Conservation (phyloP, 192 early-diverging fungal species). For the Helicostylum pulchrum region DNA sequence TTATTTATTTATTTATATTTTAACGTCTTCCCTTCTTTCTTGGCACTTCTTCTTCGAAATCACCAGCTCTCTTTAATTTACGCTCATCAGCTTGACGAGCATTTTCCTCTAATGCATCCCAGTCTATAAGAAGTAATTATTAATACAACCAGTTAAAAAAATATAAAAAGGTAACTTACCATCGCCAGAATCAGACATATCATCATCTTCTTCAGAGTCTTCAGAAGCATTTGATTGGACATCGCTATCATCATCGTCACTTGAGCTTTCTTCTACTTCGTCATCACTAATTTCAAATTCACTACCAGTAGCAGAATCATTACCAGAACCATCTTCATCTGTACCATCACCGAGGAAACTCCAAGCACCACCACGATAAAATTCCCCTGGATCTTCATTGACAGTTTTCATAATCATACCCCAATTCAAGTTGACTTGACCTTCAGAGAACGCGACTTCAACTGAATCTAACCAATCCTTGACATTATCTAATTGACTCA, state of each 20-base stretch:
- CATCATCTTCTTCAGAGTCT: constrained; percentile 50
- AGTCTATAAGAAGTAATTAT: constrained; percentile 44
- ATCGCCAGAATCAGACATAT: constrained; percentile 53
- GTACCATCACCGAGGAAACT: constrained; percentile 73
- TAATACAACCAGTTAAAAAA: neutral
- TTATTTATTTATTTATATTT: neutral
- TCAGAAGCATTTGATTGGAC: constrained; percentile 61
- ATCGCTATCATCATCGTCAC: constrained; percentile 53
- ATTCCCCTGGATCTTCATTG: constrained; percentile 85
- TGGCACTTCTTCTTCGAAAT: neutral
- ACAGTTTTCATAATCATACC: constrained; percentile 97
- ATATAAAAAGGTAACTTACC: constrained; percentile 12
- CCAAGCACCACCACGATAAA: constrained; percentile 94
- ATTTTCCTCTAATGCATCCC: constrained; percentile 81
- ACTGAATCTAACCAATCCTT: constrained; percentile 95
- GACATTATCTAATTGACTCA: constrained; percentile 86
- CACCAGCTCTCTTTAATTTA: constrained; percentile 20
- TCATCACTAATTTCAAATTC: constrained; percentile 61
- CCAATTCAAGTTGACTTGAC: constrained; percentile 94
- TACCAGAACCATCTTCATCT: constrained; percentile 56
- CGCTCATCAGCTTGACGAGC: constrained; percentile 50
- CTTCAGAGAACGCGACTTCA: constrained; percentile 91
- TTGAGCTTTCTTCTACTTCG: constrained; percentile 50
- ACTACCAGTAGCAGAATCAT: constrained; percentile 53
- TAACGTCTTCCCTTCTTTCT: constrained; percentile 9